A percentile compares a stretch with the other conserved stretches of the same genome.
Evolutionary conservation across 129 eudicot genomes (phyloP).

Genomic region (Helianthus tuberosus): DNA sequence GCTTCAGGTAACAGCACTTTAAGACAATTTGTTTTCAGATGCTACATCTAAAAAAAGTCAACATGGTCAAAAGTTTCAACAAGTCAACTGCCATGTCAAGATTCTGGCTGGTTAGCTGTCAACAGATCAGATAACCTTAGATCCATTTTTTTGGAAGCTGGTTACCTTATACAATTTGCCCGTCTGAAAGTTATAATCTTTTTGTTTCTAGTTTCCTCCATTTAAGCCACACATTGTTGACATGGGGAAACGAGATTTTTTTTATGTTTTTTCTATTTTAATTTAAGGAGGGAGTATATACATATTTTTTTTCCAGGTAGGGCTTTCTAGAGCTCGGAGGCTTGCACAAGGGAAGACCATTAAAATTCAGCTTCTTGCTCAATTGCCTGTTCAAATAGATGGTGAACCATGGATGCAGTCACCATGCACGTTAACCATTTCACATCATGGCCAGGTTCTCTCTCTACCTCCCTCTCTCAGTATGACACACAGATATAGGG

Average conservation of each 20-base stretch:
- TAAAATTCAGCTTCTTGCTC: constrained; percentile 87
- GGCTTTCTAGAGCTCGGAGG: constrained; percentile 92
- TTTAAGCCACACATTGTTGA: neutral
- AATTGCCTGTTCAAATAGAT: constrained; percentile 93
- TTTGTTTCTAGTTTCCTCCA: neutral
- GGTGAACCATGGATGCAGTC: constrained; percentile 98
- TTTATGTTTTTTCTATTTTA: neutral
- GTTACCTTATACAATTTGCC: neutral
- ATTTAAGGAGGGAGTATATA: neutral
- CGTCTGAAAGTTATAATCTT: neutral
- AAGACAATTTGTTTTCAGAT: constrained; percentile 6
- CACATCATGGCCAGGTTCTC: constrained; percentile 96
- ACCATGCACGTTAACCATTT: constrained; percentile 84
- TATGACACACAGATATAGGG: too few relatives aligned
- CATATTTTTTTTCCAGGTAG: constrained; percentile 56
- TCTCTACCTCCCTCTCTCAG: constrained; percentile 27
- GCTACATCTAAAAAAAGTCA: neutral
- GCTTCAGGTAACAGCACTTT: constrained; percentile 8
- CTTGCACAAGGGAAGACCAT: constrained; percentile 90
- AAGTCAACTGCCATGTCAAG: neutral
- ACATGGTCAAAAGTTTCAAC: neutral
- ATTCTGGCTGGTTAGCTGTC: neutral
- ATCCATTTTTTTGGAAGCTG: neutral
- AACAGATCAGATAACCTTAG: neutral
- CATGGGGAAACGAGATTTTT: neutral